phyloP scores from a whole-genome alignment of 345 rosid species.

The Lepidium didymum region DNA sequence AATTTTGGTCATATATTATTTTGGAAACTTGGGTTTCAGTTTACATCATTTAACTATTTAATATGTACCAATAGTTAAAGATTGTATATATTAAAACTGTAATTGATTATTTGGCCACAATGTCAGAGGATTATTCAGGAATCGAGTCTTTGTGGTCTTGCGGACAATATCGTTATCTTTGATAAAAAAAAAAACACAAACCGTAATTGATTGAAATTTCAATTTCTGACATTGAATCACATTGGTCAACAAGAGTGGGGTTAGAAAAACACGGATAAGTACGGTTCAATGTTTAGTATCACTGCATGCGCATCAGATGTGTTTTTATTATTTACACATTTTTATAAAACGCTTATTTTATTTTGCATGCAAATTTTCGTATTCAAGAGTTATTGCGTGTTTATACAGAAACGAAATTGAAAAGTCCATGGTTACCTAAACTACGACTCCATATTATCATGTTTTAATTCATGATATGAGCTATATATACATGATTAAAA shows the following conservation, averaged over 20 bases:
- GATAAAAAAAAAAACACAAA: too few species aligned
- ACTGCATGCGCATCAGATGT: conserved; percentile 5
- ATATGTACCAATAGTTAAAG: not conserved
- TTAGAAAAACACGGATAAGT: not conserved
- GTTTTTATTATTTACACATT: not conserved
- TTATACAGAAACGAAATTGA: too few species aligned
- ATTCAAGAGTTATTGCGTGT: not conserved
- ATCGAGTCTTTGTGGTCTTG: too few species aligned
- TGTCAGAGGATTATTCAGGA: too few species aligned
- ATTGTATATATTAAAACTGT: not conserved
- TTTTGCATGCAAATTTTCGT: not conserved
- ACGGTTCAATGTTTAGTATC: not conserved
- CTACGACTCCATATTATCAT: conserved; percentile 12
- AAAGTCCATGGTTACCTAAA: not conserved
- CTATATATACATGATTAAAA: too few species aligned
- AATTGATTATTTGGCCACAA: too few species aligned
- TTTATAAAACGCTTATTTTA: not conserved
- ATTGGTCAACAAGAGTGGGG: conserved; percentile 24
- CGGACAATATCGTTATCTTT: too few species aligned
- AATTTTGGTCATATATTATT: not conserved
- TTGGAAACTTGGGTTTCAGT: not conserved
- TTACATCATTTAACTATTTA: conserved; percentile 1
- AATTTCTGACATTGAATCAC: not conserved
- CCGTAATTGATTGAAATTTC: not conserved
- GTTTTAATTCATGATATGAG: too few species aligned